These are phyloP conservation scores for Saussurea involucrata DNA, from an alignment of 129 eudicot species.

Conservation along the genomic window DNA sequence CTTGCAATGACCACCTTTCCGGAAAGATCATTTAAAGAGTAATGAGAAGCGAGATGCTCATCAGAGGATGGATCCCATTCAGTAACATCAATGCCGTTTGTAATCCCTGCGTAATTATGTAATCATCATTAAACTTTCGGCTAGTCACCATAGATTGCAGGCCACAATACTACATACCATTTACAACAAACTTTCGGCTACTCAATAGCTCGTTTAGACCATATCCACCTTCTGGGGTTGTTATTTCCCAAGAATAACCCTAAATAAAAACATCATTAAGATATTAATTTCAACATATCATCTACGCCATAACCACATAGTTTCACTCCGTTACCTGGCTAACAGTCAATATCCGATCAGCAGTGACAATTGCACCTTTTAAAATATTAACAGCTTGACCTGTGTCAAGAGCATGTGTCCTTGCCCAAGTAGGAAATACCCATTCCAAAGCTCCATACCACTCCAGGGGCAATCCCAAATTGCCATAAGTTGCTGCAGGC, in stretches of 20 bases:
- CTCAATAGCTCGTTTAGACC: slow-evolving; percentile 71
- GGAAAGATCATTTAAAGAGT: slow-evolving; percentile 61
- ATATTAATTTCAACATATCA: not conserved
- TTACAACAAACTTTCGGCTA: slow-evolving; percentile 61
- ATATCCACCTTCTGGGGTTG: slow-evolving; percentile 91
- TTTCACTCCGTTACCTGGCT: slow-evolving; percentile 49
- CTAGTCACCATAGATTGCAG: not conserved
- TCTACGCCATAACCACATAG: not conserved
- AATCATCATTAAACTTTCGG: not conserved
- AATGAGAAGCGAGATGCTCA: slow-evolving; percentile 54
- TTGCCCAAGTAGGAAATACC: slow-evolving; percentile 92
- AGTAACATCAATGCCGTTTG: slow-evolving; percentile 61
- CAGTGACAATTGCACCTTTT: slow-evolving; percentile 81
- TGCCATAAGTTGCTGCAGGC: slow-evolving; percentile 65
- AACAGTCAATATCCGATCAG: slow-evolving; percentile 73
- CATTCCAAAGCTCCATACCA: slow-evolving; percentile 85
- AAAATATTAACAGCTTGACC: slow-evolving; percentile 86
- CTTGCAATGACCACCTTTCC: slow-evolving; percentile 59
- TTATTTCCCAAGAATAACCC: slow-evolving; percentile 93
- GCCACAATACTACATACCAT: slow-evolving; percentile 34
- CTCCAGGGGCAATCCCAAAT: slow-evolving; percentile 69
- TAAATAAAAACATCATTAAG: slow-evolving; percentile 17
- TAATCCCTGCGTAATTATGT: slow-evolving; percentile 47
- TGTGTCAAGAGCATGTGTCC: slow-evolving; percentile 87
- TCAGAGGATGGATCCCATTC: slow-evolving; percentile 80